phyloP scores from a whole-genome alignment of 164 flowering plant species.

The Houttuynia cordata region DNA sequence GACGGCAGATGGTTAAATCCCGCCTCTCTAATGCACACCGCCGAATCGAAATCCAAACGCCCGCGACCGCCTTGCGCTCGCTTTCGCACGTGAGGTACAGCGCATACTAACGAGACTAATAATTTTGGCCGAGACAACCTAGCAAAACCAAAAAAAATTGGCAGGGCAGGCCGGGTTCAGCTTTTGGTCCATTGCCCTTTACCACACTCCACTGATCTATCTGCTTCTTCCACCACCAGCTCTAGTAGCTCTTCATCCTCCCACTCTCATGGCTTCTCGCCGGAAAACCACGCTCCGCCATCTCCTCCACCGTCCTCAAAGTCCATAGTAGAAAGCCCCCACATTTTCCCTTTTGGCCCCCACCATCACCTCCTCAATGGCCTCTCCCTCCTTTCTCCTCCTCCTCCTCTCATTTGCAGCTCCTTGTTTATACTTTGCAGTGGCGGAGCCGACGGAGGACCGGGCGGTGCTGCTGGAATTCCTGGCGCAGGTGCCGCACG shows the following conservation, averaged over 20 bases:
- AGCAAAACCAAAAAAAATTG: too few relatives aligned
- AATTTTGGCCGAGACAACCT: too few relatives aligned
- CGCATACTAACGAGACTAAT: too few relatives aligned
- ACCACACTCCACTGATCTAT: neutral
- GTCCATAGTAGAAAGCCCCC: neutral
- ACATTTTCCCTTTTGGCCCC: too few relatives aligned
- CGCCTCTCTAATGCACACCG: too few relatives aligned
- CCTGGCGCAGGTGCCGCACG: conserved; percentile 40
- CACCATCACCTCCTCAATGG: conserved; percentile 2
- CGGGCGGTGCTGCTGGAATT: conserved; percentile 67
- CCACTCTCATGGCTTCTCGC: conserved; percentile 2
- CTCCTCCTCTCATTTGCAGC: neutral
- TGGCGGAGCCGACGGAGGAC: conserved; percentile 45
- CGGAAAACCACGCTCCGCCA: conserved; percentile 2
- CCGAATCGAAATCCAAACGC: too few relatives aligned
- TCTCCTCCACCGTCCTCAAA: neutral
- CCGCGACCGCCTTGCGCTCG: too few relatives aligned
- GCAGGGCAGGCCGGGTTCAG: too few relatives aligned
- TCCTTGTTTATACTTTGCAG: neutral
- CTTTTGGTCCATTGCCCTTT: too few relatives aligned
- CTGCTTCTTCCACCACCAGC: neutral
- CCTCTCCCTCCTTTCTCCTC: neutral
- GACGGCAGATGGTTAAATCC: too few relatives aligned
- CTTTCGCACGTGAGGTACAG: too few relatives aligned
- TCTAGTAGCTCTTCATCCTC: neutral